Base-by-base conservation (phyloP, 1,284 basidiomycete genomes). In the Agroathelia rolfsii region DNA sequence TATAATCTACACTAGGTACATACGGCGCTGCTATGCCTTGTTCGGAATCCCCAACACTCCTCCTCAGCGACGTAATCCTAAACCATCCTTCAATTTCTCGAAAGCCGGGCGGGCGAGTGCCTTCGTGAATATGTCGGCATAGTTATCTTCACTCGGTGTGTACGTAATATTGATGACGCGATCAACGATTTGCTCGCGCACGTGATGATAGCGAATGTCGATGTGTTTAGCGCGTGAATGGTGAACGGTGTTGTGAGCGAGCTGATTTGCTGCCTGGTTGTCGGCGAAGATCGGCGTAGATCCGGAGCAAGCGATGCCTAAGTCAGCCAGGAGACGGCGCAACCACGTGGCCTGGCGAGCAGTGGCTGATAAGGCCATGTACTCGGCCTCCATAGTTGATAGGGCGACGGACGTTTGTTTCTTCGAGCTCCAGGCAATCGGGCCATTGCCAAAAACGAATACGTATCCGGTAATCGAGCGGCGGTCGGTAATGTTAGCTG, bases 61-160 rank as follows among this genome's bases (percentile, higher is more conserved):
- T n/a, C n/a, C n/a, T n/a, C n/a, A n/a, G n/a, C n/a, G n/a, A n/a
- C n/a, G n/a, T n/a, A n/a, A n/a, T n/a, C n/a, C n/a, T n/a, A n/a
- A n/a, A n/a, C n/a, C n/a, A n/a, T n/a, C n/a, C n/a, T n/a, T n/a
- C 18, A 32, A 18, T 12, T 24, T 26, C 24, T 32, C 30, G 38
- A 36, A 36, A 30, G 31, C 22, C 9, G 23, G 21, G 9, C 21
- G 8, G 5, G 39, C 28, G 5, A 66, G 45, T 0, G 56, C 34
- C 32, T 67, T 68, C 2, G 62, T 68, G 26, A 68, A 43, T 9
- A 64, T 47, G 44, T 67, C 57, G 5, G 65, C 57, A 6, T 52
- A 17, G 29, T 61, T 61, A 2, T 57, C 49, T 0, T 41, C 30
- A 0, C 53, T 48, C 0, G 46, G 34, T 20, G 56, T 41, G 28